Evolutionary conservation across 139 green algal species (phyloP).

Genomic region (Chlorella sorokiniana): DNA sequence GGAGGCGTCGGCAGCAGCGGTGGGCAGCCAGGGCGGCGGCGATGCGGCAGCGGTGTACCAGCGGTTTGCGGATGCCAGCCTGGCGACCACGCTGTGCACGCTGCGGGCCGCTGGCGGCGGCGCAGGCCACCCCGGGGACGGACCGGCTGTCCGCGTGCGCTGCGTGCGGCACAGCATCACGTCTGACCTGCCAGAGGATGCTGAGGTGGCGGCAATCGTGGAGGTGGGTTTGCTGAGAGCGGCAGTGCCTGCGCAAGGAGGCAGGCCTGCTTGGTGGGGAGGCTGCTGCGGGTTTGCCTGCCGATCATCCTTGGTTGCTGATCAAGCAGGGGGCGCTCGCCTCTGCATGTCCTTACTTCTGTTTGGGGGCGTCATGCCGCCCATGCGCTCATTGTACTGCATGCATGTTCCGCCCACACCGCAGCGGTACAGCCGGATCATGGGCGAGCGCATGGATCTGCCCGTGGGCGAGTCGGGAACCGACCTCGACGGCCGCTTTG

Average conservation of each 20-base stretch:
- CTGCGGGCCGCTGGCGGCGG: background rate
- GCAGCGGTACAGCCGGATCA: constrained; percentile 41
- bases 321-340: no score
- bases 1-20: background rate
- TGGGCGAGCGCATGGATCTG: constrained; percentile 58
- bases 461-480: constrained; percentile 38
- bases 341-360: no score
- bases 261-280: background rate
- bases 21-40: background rate
- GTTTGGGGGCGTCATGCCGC: no score
- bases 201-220: constrained; percentile 16
- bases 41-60: background rate
- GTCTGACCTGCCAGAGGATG: constrained; percentile 42
- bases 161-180: constrained; percentile 41
- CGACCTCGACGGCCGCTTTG: constrained; percentile 68
- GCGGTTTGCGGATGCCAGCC: background rate
- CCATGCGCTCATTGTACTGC: background rate
- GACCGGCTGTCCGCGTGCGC: background rate
- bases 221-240: background rate
- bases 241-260: no score
- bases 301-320: no score
- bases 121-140: background rate
- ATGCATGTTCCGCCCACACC: background rate
- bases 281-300: background rate
- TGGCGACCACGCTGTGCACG: background rate